Evolutionary conservation across 352 stramenopile genomes (phyloP), one percentile per base, ranked within the genome.

Genomic region (Globisporangium yorkense): DNA sequence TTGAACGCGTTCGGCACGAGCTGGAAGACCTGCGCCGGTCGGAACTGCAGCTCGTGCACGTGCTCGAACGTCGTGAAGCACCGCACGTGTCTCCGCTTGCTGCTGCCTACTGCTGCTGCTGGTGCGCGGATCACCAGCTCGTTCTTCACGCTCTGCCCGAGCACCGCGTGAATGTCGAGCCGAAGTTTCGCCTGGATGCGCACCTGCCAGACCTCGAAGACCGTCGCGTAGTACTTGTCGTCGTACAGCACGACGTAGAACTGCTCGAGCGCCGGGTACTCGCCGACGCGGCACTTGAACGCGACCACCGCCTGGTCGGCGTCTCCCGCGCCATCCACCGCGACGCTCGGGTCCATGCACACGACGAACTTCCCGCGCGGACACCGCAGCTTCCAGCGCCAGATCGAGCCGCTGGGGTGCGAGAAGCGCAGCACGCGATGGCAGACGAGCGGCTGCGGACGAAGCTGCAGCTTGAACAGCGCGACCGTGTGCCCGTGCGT

Each of bases 201-300:
- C 41, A 94, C 63, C 54, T 90, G 82, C 88, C 88, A 97, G 10
- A 93, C 81, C 57, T 96, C 81, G 61, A 84, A 74, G 49, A 96
- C 66, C 20, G 59, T 61, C 0, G 86, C 84, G 54, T 88, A 87
- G 69, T 84, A 97, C 63, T 77, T 70, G 71, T 97, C 89, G 29
- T 89, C 74, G 66, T 97, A 97, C 0, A 97, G 47, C 15, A 97
- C 70, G 2, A 98, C 59, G 66, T 94, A 96, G 67, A 98, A 98
- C 43, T 84, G 75, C 44, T 94, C 88, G 10, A 90, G 66, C n/a
- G 68, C 73, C 13, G 92, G 92, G 64, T 96, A 96, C 41, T 81
- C 71, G 5, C 75, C 81, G 0, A 92, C 75, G 33, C 92, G 80
- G 65, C 94, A 97, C 66, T 96, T 96, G 57, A 98, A 64, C 49